These are phyloP conservation scores for Planoprotostelium fungivorum DNA, from an alignment of 78 protist species.

Conservation along the genomic window DNA sequence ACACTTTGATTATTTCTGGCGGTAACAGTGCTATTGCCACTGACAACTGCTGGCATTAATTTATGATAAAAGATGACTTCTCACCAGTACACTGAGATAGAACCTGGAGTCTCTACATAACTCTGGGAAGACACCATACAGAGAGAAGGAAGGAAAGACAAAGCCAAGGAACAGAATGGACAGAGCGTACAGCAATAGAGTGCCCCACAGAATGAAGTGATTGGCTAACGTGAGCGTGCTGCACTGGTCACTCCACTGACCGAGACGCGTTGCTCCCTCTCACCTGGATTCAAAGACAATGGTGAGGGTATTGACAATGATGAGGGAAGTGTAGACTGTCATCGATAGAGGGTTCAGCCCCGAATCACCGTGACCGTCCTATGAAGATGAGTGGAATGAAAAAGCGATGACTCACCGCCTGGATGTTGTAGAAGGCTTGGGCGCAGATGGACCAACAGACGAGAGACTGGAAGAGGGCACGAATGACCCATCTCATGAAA, in stretches of 20 bases:
- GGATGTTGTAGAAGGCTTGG: not conserved
- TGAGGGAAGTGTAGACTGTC: conserved; percentile 47
- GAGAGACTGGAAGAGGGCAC: conserved; percentile 53
- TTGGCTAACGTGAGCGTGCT: conserved; percentile 54
- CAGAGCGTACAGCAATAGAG: conserved; percentile 32
- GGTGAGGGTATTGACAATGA: conserved; percentile 49
- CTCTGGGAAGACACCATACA: not conserved
- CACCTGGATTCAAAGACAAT: conserved; percentile 47
- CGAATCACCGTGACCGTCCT: not conserved
- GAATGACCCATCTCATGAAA: conserved; percentile 22
- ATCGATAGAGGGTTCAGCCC: conserved; percentile 23
- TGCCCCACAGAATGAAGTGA: conserved; percentile 45
- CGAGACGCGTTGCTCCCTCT: not conserved
- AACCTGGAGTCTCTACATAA: not conserved
- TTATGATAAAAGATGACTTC: too few relatives aligned
- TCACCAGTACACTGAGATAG: not conserved
- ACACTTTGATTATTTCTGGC: too few relatives aligned
- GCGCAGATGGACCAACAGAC: conserved; percentile 15
- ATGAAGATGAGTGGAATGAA: not conserved
- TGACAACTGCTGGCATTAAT: too few relatives aligned
- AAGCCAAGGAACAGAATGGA: not conserved
- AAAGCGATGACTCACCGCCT: conserved; percentile 4
- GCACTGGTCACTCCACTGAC: not conserved
- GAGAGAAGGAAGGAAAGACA: not conserved
- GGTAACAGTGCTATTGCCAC: too few relatives aligned